These are phyloP conservation scores for Rubroboletus pulcherrimus DNA, from an alignment of 768 basidiomycete species.

Conservation along the genomic window DNA sequence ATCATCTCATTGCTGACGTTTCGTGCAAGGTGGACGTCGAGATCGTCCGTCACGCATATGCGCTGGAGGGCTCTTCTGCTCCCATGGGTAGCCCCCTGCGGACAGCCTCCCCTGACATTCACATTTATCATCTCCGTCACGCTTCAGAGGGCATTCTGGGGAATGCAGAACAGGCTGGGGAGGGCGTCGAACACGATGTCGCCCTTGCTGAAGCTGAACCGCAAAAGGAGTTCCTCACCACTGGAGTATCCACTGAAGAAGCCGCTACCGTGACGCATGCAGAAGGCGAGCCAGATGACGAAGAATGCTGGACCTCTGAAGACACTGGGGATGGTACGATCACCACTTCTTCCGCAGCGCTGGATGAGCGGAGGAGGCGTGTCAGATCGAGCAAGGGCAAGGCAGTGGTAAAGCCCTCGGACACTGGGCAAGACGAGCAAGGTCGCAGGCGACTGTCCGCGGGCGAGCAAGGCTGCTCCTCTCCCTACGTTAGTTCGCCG, in stretches of 20 bases:
- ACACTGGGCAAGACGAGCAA: constrained; percentile 3
- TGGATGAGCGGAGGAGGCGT: constrained; percentile 21
- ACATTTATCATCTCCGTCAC: constrained; percentile 16
- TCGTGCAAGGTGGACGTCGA: constrained; percentile 56
- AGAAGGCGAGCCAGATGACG: constrained; percentile 36
- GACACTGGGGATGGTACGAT: constrained; percentile 30
- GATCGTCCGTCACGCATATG: constrained; percentile 46
- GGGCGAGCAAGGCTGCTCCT: constrained; percentile 11
- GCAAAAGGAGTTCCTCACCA: constrained; percentile 3
- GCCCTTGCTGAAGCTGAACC: constrained; percentile 14
- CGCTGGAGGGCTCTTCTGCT: constrained; percentile 2
- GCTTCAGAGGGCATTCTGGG: constrained; percentile 17
- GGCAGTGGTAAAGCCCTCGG: not conserved
- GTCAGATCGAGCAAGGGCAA: constrained; percentile 24
- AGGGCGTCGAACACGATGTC: constrained; percentile 15
- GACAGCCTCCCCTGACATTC: constrained; percentile 10
- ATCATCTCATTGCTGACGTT: constrained; percentile 15
- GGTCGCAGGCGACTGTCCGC: constrained; percentile 12
- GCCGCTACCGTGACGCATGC: not conserved
- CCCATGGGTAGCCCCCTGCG: constrained; percentile 1
- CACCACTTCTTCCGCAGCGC: constrained; percentile 4
- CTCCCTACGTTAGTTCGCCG: not conserved
- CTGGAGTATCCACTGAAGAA: constrained; percentile 3
- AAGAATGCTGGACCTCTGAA: constrained; percentile 68
- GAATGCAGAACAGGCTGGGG: constrained; percentile 23